Percentiles rank a stretch among this genome's conserved stretches.
phyloP scores from a whole-genome alignment of 2,329 filamentous ascomycete genomes.

The Fusarium ambrosium region DNA sequence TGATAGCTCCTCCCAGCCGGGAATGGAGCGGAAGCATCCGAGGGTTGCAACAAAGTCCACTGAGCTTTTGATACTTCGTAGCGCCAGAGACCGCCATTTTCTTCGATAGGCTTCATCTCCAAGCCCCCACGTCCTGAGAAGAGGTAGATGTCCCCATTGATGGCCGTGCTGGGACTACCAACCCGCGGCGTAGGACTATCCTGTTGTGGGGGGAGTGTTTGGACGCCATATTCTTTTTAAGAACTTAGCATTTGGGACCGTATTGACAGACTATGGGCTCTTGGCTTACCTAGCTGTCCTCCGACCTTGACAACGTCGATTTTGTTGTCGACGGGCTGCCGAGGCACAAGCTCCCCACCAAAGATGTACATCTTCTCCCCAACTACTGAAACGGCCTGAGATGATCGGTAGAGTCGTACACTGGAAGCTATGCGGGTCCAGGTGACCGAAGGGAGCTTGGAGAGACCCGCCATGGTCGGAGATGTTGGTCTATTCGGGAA shows the following conservation, averaged over 20 bases:
- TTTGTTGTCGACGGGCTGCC: constrained; percentile 64
- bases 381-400: constrained; percentile 60
- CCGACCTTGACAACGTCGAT: constrained; percentile 56
- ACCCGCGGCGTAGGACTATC: constrained; percentile 66
- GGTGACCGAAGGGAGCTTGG: not conserved
- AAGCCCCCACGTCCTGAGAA: constrained; percentile 74
- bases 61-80: constrained; percentile 55
- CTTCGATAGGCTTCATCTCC: constrained; percentile 71
- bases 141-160: constrained; percentile 66
- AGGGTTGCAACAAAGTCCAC: constrained; percentile 61
- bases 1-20: constrained; percentile 71
- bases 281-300: not conserved
- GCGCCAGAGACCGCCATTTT: constrained; percentile 69
- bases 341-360: constrained; percentile 64
- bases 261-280: not conserved
- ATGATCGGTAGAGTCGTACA: constrained; percentile 61
- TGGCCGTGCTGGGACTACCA: constrained; percentile 62
- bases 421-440: constrained; percentile 47
- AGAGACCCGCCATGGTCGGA: not conserved
- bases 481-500: not conserved
- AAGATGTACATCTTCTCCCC: constrained; percentile 59
- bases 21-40: constrained; percentile 50
- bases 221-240: constrained; percentile 3
- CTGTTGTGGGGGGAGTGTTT: constrained; percentile 36
- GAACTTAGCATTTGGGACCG: not conserved